phyloP scores from a whole-genome alignment of 306 rosid species.

The Crataegus laevigata region DNA sequence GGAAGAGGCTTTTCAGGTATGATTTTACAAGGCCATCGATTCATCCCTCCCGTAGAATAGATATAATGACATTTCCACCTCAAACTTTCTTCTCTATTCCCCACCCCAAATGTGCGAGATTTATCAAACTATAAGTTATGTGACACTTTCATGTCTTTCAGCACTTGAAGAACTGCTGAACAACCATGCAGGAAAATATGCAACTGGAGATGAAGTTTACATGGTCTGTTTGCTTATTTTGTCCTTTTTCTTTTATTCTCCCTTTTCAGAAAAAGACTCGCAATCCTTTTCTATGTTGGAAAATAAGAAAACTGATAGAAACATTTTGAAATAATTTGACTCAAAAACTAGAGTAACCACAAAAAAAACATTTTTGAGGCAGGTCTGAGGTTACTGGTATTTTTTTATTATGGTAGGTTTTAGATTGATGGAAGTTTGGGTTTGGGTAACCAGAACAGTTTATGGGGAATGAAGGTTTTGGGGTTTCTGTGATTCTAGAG shows the following conservation, averaged over 20 bases:
- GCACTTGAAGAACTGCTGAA: constrained; percentile 46
- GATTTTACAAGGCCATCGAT: constrained; percentile 4
- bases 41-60: background rate
- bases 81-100: background rate
- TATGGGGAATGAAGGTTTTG: background rate
- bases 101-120: background rate
- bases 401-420: background rate
- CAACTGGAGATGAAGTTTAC: constrained; percentile 50
- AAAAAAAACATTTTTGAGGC: background rate
- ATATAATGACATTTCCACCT: background rate
- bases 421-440: background rate
- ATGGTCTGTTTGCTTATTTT: constrained; percentile 26
- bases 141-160: constrained; percentile 17
- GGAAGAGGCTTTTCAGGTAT: constrained; percentile 68
- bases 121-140: background rate
- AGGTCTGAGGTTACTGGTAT: background rate
- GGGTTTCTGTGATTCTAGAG: background rate
- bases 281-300: background rate
- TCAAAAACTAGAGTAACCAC: background rate
- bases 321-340: background rate
- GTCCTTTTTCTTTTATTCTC: background rate
- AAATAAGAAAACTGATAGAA: background rate
- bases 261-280: background rate
- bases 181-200: constrained; percentile 42
- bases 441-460: background rate